These are phyloP conservation scores for Colletotrichum cuscutae DNA, from an alignment of 2,329 filamentous ascomycete species.

Conservation along the genomic window DNA sequence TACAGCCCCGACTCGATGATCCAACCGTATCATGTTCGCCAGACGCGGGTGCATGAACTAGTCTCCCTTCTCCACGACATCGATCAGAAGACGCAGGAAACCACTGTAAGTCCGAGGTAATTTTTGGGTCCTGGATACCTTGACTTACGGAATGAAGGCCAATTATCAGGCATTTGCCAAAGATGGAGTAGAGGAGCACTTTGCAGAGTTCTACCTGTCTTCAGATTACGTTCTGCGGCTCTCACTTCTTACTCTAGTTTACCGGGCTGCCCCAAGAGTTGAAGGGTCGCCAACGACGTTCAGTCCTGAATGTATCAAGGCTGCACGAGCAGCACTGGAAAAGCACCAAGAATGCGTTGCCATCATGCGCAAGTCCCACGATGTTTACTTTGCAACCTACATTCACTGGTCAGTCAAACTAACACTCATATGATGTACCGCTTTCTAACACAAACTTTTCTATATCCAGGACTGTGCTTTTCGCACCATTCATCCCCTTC, in stretches of 20 bases:
- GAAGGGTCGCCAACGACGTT: slow-evolving; percentile 47
- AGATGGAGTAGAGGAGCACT: slow-evolving; percentile 35
- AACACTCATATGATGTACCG: neutral
- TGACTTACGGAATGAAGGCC: neutral
- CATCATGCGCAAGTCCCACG: slow-evolving; percentile 47
- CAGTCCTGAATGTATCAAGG: slow-evolving; percentile 53
- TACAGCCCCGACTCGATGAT: slow-evolving; percentile 57
- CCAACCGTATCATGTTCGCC: slow-evolving; percentile 46
- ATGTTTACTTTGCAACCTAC: slow-evolving; percentile 50
- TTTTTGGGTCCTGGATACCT: neutral
- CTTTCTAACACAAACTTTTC: too few relatives aligned
- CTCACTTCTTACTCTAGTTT: slow-evolving; percentile 53
- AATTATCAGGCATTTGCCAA: neutral
- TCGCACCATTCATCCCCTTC: slow-evolving; percentile 65
- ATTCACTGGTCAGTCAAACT: slow-evolving; percentile 52
- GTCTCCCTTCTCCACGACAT: slow-evolving; percentile 46
- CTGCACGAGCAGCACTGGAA: slow-evolving; percentile 53
- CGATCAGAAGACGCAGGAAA: slow-evolving; percentile 39
- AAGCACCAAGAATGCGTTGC: slow-evolving; percentile 53
- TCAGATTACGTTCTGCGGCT: slow-evolving; percentile 54
- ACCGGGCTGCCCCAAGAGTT: slow-evolving; percentile 50
- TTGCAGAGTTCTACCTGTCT: slow-evolving; percentile 48
- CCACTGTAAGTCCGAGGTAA: slow-evolving; percentile 22
- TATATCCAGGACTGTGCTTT: slow-evolving; percentile 53
- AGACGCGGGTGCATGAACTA: slow-evolving; percentile 45